phyloP scores from a whole-genome alignment of 768 basidiomycete species.

The Boletellus emodensis region DNA sequence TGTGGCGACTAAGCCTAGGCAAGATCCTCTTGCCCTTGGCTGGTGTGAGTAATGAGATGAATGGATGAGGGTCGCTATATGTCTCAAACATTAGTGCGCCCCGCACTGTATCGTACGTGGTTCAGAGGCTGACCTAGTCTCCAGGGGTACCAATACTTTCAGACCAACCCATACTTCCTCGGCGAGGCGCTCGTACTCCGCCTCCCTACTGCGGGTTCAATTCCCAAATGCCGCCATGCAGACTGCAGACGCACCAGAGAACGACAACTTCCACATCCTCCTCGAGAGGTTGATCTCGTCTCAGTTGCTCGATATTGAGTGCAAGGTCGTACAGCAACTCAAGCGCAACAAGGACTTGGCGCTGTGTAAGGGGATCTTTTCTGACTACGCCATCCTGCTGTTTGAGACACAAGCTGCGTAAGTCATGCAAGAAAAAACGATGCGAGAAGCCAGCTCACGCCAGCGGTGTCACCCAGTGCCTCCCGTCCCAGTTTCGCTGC shows the following conservation, averaged over 20 bases:
- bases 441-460: constrained; percentile 34
- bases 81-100: not conserved
- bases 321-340: constrained; percentile 85
- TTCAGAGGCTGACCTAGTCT: constrained; percentile 65
- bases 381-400: constrained; percentile 62
- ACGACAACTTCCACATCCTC: constrained; percentile 41
- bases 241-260: constrained; percentile 41
- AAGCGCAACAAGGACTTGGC: constrained; percentile 72
- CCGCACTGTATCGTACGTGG: not conserved
- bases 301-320: constrained; percentile 79
- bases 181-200: constrained; percentile 52
- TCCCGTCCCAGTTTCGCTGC: constrained; percentile 73
- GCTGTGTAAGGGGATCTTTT: constrained; percentile 71
- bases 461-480: constrained; percentile 58
- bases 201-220: constrained; percentile 42
- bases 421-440: not conserved
- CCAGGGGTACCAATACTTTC: constrained; percentile 86
- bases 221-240: not conserved
- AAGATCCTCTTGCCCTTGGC: constrained; percentile 92
- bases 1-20: constrained; percentile 81
- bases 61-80: constrained; percentile 87
- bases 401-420: not conserved
- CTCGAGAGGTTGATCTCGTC: constrained; percentile 67
- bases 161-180: constrained; percentile 77
- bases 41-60: constrained; percentile 84